These are phyloP conservation scores for Zygoascus hellenicus DNA, from an alignment of 1,139 yeast species.

Conservation along the genomic window DNA sequence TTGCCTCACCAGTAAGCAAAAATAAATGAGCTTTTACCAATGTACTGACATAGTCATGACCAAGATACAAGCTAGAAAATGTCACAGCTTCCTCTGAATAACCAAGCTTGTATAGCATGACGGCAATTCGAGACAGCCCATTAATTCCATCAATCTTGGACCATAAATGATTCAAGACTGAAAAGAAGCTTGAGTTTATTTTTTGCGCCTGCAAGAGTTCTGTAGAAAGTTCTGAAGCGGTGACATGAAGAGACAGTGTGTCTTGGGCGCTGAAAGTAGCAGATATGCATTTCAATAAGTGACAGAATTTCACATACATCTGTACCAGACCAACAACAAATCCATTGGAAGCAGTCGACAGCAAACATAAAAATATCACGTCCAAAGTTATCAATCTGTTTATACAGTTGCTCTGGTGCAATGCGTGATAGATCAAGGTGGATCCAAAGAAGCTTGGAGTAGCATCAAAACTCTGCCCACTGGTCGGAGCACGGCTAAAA, in stretches of 20 bases:
- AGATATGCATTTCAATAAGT: slow-evolving; percentile 17
- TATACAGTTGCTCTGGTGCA: slow-evolving; percentile 19
- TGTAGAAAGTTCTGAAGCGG: not conserved
- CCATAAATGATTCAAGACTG: slow-evolving; percentile 10
- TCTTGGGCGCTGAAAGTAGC: slow-evolving; percentile 12
- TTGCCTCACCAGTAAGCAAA: slow-evolving; percentile 15
- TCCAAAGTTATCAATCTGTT: slow-evolving; percentile 20
- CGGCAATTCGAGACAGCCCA: slow-evolving; percentile 13
- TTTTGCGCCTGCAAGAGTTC: not conserved
- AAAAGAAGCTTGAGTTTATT: not conserved
- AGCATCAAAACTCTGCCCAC: not conserved
- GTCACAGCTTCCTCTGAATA: slow-evolving; percentile 11
- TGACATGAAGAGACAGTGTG: slow-evolving; percentile 9
- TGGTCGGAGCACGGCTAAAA: not conserved
- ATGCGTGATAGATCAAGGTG: slow-evolving; percentile 15
- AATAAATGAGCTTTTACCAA: slow-evolving; percentile 24
- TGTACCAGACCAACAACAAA: slow-evolving; percentile 20
- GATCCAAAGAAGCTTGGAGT: slow-evolving; percentile 19
- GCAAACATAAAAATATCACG: slow-evolving; percentile 19
- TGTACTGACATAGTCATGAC: slow-evolving; percentile 19
- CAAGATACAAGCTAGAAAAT: slow-evolving; percentile 18
- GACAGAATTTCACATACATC: slow-evolving; percentile 17
- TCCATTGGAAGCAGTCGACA: slow-evolving; percentile 20
- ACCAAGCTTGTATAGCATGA: slow-evolving; percentile 7
- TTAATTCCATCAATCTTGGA: slow-evolving; percentile 10